Conservation (phyloP, 1,284 basidiomycete species). For the Trichosporon faecale region DNA sequence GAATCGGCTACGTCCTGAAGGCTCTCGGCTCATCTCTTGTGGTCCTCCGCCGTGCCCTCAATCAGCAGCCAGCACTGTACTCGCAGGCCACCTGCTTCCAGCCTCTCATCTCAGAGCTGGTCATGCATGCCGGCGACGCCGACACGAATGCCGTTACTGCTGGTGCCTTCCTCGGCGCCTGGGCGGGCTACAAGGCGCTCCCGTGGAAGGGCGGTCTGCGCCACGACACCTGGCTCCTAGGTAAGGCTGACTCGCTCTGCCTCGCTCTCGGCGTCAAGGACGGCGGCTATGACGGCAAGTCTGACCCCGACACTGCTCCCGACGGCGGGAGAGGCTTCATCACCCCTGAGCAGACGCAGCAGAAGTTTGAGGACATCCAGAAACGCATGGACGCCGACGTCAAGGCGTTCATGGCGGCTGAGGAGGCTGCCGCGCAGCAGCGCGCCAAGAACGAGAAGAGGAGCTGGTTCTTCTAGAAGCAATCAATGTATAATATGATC, state of each 20-base stretch:
- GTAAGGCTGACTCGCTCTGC: constrained; percentile 13
- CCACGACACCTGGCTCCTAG: constrained; percentile 15
- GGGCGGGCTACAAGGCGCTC: constrained; percentile 15
- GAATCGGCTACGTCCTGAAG: constrained; percentile 26
- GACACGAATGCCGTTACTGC: constrained; percentile 25
- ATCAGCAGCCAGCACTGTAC: not conserved
- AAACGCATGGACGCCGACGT: not conserved
- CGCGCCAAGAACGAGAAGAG: not conserved
- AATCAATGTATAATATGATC: too few species aligned
- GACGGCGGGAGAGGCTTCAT: constrained; percentile 20
- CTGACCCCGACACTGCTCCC: constrained; percentile 11
- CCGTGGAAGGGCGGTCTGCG: constrained; percentile 20
- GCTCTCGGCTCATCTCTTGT: constrained; percentile 14
- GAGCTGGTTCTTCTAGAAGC: not conserved
- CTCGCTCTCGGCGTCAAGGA: constrained; percentile 9
- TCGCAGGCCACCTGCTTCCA: constrained; percentile 12
- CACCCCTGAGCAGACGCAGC: not conserved
- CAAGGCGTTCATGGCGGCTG: not conserved
- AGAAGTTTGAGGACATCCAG: not conserved
- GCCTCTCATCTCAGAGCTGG: constrained; percentile 18
- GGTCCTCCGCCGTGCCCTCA: constrained; percentile 8
- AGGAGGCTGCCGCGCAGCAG: not conserved
- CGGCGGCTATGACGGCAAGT: constrained; percentile 10
- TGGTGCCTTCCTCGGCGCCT: constrained; percentile 23
- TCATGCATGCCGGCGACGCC: constrained; percentile 21